Evolutionary conservation across 768 basidiomycete genomes (phyloP).

Genomic region (Glaciozyma antarctica): DNA sequence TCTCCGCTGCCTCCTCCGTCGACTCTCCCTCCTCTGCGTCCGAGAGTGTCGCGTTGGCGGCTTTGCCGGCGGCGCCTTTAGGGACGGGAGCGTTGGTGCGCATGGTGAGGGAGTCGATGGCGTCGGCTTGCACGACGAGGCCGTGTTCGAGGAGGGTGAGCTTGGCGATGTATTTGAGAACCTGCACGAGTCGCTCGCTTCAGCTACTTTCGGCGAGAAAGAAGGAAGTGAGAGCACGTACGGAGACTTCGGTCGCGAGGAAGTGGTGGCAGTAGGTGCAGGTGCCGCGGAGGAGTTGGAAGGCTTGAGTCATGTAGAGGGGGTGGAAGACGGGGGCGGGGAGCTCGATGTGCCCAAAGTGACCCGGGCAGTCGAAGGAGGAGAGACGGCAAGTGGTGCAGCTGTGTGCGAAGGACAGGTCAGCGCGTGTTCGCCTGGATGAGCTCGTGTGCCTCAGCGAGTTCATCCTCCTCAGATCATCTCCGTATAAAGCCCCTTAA

Average conservation of each 20-base stretch:
- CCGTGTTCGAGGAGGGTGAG: slow-evolving; percentile 81
- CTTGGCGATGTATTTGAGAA: slow-evolving; percentile 75
- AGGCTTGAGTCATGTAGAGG: slow-evolving; percentile 85
- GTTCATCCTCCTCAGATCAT: too few species aligned
- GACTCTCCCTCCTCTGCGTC: slow-evolving; percentile 39
- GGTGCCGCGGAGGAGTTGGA: slow-evolving; percentile 69
- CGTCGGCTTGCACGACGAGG: slow-evolving; percentile 67
- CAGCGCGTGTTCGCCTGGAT: neutral
- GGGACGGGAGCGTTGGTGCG: slow-evolving; percentile 36
- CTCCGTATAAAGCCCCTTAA: too few species aligned
- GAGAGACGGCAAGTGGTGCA: slow-evolving; percentile 87
- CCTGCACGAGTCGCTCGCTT: slow-evolving; percentile 42
- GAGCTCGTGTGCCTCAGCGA: too few species aligned
- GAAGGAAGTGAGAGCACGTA: slow-evolving; percentile 33
- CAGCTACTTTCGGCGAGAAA: neutral
- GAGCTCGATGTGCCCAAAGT: slow-evolving; percentile 95
- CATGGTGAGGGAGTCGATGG: slow-evolving; percentile 49
- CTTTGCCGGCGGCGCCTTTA: slow-evolving; percentile 45
- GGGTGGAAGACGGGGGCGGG: slow-evolving; percentile 94
- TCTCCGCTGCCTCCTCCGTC: slow-evolving; percentile 49
- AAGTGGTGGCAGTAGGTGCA: slow-evolving; percentile 94
- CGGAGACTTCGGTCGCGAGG: slow-evolving; percentile 42
- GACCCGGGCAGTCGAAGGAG: slow-evolving; percentile 92
- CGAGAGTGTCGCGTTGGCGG: slow-evolving; percentile 37
- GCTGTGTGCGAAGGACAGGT: slow-evolving; percentile 44